Evolutionary conservation across 164 flowering plant genomes (phyloP), one percentile per base, ranked within the genome.

Genomic region (Magnolia changhungtana): DNA sequence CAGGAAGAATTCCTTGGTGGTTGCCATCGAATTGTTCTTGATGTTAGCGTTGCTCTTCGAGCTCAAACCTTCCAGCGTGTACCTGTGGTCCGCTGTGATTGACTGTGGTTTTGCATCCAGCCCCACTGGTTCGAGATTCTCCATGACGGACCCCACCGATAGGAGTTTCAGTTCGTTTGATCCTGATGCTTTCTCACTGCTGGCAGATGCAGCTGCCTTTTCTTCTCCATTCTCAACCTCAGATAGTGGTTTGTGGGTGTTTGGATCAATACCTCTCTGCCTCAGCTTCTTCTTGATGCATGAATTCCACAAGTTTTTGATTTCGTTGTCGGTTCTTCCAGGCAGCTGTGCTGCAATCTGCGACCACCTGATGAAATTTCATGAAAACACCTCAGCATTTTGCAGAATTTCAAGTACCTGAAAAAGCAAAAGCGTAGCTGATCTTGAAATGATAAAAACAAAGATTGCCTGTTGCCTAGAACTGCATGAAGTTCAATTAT

Each of bases 281-380:
- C 90, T 88, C 24, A 94, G 89, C 80, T 92, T 94, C 83, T 92
- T 94, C 89, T 92, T 92, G 72, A 95, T 88, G 81, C 92, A 89
- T 8, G 98, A 95, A 75, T 95, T 95, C 98, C 97, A 95, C 50
- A 95, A 76, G 73, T 95, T 95, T 86, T 94, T 94, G 27, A 94
- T 94, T 80, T 92, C 97, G 64, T 92, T 92, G 70, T 92, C 98
- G 0, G 97, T 94, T 83, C 97, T 88, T 82, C 98, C 98, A 0
- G 97, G 97, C 49, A 95, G 78, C 76, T 90, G 91, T 27, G 96
- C 92, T 64, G 97, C 97, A 81, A 95, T 95, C 77, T 92, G 98
- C 49, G 98, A 95, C 98, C 98, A 95, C 78, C 98, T 95, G 89
- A 80, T 59, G 67, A 50, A 77, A 37, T 50, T 70, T 5, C 23